phyloP scores from a whole-genome alignment of 2,329 filamentous ascomycete species.

The Penicillium hordei region DNA sequence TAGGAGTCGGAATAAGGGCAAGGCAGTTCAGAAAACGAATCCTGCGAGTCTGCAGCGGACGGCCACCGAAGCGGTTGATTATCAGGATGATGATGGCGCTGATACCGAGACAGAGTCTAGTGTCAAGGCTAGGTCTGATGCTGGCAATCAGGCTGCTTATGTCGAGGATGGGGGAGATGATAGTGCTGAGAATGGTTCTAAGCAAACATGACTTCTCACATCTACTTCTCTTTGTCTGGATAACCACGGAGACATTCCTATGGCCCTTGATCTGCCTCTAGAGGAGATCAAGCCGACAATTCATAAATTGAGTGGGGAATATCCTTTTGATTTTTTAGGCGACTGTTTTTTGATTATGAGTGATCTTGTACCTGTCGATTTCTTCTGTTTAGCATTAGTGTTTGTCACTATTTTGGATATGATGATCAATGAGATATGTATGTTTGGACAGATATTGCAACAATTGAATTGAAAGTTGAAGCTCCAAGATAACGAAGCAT shows the following conservation, averaged over 20 bases:
- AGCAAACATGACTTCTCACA: not conserved
- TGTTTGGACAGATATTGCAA: not conserved
- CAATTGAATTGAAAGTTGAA: not conserved
- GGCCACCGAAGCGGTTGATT: not conserved
- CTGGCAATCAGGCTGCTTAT: constrained; percentile 9
- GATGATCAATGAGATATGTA: not conserved
- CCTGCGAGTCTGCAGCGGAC: not conserved
- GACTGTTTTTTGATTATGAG: constrained; percentile 2
- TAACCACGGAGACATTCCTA: not conserved
- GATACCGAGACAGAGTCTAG: constrained; percentile 21
- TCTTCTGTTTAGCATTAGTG: constrained; percentile 1
- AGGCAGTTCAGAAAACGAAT: constrained; percentile 20
- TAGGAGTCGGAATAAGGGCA: constrained; percentile 21
- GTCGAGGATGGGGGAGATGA: constrained; percentile 16
- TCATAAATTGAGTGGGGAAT: not conserved
- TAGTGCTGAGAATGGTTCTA: not conserved
- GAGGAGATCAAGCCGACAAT: not conserved
- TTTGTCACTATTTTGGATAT: not conserved
- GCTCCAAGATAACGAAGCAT: not conserved
- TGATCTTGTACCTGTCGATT: not conserved
- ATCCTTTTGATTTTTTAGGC: not conserved
- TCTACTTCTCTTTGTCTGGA: not conserved
- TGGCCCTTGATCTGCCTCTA: not conserved
- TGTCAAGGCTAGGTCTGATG: constrained; percentile 7
- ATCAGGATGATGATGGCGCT: constrained; percentile 16